phyloP scores from a whole-genome alignment of 2,329 filamentous ascomycete genomes.

The Alternaria triticimaculans region DNA sequence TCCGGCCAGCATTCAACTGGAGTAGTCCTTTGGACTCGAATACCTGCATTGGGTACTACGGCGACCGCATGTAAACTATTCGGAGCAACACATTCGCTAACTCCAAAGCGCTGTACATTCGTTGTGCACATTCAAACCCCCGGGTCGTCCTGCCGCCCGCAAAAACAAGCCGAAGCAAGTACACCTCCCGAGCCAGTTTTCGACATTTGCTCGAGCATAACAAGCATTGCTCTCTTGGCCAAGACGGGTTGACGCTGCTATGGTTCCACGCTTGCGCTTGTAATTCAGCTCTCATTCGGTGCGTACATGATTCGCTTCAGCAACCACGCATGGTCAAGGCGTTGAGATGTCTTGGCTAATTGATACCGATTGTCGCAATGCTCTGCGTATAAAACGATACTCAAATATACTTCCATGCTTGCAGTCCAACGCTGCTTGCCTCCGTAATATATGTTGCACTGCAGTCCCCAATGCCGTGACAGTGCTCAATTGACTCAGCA shows the following conservation, averaged over 20 bases:
- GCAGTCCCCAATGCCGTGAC: not conserved
- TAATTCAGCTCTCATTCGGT: not conserved
- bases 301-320: not conserved
- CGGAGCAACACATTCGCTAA: not conserved
- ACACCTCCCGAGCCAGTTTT: not conserved
- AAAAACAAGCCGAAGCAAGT: not conserved
- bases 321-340: not conserved
- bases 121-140: not conserved
- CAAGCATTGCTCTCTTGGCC: not conserved
- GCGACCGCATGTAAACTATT: not conserved
- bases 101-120: not conserved
- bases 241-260: not conserved
- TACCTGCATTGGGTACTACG: not conserved
- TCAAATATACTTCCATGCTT: not conserved
- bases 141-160: not conserved
- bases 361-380: not conserved
- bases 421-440: not conserved
- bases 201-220: not conserved
- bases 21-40: not conserved
- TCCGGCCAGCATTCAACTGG: not conserved
- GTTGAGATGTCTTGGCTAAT: not conserved
- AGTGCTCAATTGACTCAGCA: not conserved
- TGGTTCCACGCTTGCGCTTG: not conserved
- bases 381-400: not conserved
- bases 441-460: not conserved